Evolutionary conservation across 257 asterid species (phyloP).

Genomic region (Henckelia pumila): DNA sequence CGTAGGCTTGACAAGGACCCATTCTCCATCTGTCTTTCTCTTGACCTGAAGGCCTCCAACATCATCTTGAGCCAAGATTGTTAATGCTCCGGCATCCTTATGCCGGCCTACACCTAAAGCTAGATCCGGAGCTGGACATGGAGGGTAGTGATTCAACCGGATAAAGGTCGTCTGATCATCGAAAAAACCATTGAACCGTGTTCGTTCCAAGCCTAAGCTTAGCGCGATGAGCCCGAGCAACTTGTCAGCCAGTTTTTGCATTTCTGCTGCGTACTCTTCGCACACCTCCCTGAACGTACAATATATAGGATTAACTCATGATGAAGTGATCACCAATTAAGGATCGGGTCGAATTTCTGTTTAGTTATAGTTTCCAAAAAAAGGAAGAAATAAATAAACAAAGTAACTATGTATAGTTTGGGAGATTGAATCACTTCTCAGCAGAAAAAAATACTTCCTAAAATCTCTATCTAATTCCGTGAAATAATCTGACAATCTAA

Average conservation of each 20-base stretch:
- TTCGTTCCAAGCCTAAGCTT: slow-evolving; percentile 45
- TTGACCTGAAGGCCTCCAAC: slow-evolving; percentile 60
- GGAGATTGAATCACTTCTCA: too few species aligned
- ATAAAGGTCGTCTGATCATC: slow-evolving; percentile 37
- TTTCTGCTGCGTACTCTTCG: slow-evolving; percentile 35
- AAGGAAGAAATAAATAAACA: too few species aligned
- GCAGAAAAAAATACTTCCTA: too few species aligned
- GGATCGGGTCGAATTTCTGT: too few species aligned
- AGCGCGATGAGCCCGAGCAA: slow-evolving; percentile 47
- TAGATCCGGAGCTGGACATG: slow-evolving; percentile 52
- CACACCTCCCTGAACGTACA: slow-evolving; percentile 47
- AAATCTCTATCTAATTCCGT: too few species aligned
- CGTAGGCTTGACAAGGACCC: slow-evolving; percentile 48
- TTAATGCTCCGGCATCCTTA: slow-evolving; percentile 52
- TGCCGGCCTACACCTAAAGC: slow-evolving; percentile 59
- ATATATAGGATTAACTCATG: too few species aligned
- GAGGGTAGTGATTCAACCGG: slow-evolving; percentile 54
- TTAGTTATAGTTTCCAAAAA: too few species aligned
- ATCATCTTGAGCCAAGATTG: slow-evolving; percentile 50
- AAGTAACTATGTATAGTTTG: too few species aligned
- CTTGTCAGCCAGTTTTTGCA: slow-evolving; percentile 40
- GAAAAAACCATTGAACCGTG: slow-evolving; percentile 38
- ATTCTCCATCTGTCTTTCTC: slow-evolving; percentile 59
- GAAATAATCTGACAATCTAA: too few species aligned
- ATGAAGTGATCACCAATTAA: too few species aligned